These are phyloP conservation scores for Arthrobotrys entomopaga DNA, from an alignment of 2,329 filamentous ascomycete genomes.

Conservation along the genomic window DNA sequence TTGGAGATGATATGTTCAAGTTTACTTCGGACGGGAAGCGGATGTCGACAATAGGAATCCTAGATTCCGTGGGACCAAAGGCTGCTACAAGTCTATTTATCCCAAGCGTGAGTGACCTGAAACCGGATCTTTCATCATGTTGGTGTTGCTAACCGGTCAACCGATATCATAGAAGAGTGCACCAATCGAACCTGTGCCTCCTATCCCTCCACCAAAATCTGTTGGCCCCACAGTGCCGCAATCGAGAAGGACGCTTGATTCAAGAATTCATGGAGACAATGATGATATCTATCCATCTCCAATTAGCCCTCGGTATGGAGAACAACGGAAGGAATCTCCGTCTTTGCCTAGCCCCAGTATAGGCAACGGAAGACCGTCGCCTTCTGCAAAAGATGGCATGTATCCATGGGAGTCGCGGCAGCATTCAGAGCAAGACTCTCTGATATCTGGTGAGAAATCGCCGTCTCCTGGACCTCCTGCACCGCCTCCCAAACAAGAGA, in stretches of 20 bases:
- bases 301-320: constrained; percentile 34
- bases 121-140: constrained; percentile 13
- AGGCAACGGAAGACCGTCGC: constrained; percentile 34
- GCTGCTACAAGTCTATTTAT: constrained; percentile 57
- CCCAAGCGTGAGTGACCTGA: constrained; percentile 55
- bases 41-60: constrained; percentile 56
- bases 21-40: constrained; percentile 57
- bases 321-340: constrained; percentile 15
- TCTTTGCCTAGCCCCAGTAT: constrained; percentile 48
- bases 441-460: constrained; percentile 49
- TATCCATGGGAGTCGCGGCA: constrained; percentile 53
- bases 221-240: constrained; percentile 26
- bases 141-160: constrained; percentile 34
- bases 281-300: constrained; percentile 51
- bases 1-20: constrained; percentile 59
- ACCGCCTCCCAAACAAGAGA: constrained; percentile 45
- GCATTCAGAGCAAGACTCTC: constrained; percentile 43
- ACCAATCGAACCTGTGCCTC: constrained; percentile 40
- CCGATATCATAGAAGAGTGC: constrained; percentile 54
- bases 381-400: constrained; percentile 46
- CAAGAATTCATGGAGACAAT: constrained; percentile 51
- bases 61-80: constrained; percentile 58
- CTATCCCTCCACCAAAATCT: constrained; percentile 50
- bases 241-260: constrained; percentile 32
- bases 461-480: constrained; percentile 40